Percentiles rank a stretch among this genome's conserved stretches.
phyloP scores from a whole-genome alignment of 345 rosid species.

The Boechera retrofracta region DNA sequence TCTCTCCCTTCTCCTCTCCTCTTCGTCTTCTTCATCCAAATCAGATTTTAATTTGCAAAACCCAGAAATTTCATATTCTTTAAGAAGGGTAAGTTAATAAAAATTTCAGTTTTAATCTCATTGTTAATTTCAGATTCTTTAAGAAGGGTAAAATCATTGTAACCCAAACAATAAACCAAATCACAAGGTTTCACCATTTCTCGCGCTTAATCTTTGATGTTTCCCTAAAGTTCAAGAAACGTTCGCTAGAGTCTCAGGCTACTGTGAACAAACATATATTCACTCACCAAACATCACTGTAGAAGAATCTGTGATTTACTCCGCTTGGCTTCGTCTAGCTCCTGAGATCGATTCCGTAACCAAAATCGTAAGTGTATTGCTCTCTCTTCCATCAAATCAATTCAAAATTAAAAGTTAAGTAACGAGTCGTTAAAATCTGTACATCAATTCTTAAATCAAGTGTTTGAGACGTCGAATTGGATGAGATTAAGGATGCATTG shows the following conservation, averaged over 20 bases:
- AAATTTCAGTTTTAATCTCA: too few relatives aligned
- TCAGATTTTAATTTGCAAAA: too few relatives aligned
- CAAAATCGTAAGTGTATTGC: slow-evolving; percentile 52
- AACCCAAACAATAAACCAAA: slow-evolving; percentile 1
- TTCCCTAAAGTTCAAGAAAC: slow-evolving; percentile 78
- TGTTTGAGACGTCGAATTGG: slow-evolving; percentile 55
- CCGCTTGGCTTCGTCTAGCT: slow-evolving; percentile 82
- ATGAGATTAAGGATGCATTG: slow-evolving; percentile 37
- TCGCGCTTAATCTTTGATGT: slow-evolving; percentile 30
- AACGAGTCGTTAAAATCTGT: neutral
- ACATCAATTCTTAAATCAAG: slow-evolving; percentile 58
- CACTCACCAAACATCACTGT: slow-evolving; percentile 83
- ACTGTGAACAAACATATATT: slow-evolving; percentile 83
- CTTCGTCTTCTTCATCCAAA: too few relatives aligned
- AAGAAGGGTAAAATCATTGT: slow-evolving; percentile 47
- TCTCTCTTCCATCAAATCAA: neutral
- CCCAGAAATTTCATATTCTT: too few relatives aligned
- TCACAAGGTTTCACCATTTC: neutral
- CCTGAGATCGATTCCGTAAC: slow-evolving; percentile 63
- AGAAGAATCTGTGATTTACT: slow-evolving; percentile 70
- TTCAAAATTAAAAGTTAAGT: neutral
- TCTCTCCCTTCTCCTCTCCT: too few relatives aligned
- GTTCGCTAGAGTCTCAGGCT: slow-evolving; percentile 78
- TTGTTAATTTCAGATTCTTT: too few relatives aligned
- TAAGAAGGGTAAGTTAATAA: too few relatives aligned